Percentiles rank a stretch among this genome's conserved stretches.
Evolutionary conservation across 2,329 filamentous ascomycete species (phyloP).

Genomic region (Colletotrichum simmondsii): DNA sequence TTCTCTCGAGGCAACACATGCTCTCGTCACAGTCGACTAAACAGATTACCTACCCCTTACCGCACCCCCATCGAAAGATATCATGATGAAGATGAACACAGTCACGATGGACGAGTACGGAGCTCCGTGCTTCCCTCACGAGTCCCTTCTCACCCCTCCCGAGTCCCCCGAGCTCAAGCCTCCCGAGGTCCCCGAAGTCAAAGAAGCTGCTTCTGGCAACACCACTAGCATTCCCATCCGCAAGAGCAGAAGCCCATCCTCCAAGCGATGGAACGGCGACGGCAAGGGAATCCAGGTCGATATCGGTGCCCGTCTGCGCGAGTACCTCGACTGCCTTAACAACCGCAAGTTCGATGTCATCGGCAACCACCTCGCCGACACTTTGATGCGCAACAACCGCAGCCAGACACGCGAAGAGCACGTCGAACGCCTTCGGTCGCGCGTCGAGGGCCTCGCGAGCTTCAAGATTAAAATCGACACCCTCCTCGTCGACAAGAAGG

Average conservation of each 20-base stretch:
- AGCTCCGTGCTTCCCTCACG: slow-evolving; percentile 31
- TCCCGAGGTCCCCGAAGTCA: neutral
- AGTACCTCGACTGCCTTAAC: slow-evolving; percentile 33
- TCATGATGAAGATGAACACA: slow-evolving; percentile 18
- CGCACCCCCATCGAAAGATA: neutral
- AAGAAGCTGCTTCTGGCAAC: neutral
- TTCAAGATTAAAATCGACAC: slow-evolving; percentile 31
- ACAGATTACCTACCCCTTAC: neutral
- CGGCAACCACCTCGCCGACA: slow-evolving; percentile 27
- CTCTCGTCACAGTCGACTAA: slow-evolving; percentile 12
- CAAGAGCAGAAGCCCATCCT: slow-evolving; percentile 11
- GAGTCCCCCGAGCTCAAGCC: neutral
- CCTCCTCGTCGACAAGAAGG: slow-evolving; percentile 23
- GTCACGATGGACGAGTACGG: slow-evolving; percentile 20
- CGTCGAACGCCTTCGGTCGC: slow-evolving; percentile 14
- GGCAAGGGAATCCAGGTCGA: slow-evolving; percentile 31
- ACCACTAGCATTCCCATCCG: neutral
- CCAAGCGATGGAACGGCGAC: slow-evolving; percentile 18
- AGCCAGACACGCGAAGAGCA: slow-evolving; percentile 28
- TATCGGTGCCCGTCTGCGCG: slow-evolving; percentile 25
- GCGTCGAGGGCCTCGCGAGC: slow-evolving; percentile 8
- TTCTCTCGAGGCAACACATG: neutral
- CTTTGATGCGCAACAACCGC: slow-evolving; percentile 15
- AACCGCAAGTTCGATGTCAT: slow-evolving; percentile 22
- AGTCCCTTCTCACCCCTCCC: slow-evolving; percentile 10